phyloP scores from a whole-genome alignment of 306 rosid species.

The Quercus aquifolioides region DNA sequence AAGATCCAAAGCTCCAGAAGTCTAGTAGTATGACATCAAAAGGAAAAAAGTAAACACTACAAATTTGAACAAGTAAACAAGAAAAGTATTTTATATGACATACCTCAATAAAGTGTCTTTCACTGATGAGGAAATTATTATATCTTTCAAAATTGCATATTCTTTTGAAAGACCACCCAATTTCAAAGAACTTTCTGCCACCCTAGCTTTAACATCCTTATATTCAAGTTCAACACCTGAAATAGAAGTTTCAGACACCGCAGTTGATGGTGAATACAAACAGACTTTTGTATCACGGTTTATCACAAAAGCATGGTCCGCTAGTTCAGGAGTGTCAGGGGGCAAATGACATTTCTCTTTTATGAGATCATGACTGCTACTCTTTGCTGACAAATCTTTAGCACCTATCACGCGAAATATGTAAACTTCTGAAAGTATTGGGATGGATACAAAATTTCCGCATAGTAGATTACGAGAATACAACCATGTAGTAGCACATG shows the following conservation, averaged over 20 bases:
- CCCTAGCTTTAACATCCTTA: conserved; percentile 32
- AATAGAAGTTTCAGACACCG: conserved; percentile 30
- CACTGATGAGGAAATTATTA: conserved; percentile 52
- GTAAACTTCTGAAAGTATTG: conserved; percentile 55
- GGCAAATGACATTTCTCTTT: conserved; percentile 24
- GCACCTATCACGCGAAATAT: conserved; percentile 56
- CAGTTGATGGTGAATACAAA: conserved; percentile 49
- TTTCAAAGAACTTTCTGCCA: conserved; percentile 25
- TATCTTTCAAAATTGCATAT: conserved; percentile 60
- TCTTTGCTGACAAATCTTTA: conserved; percentile 25
- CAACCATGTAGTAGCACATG: conserved; percentile 47
- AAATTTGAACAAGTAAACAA: conserved; percentile 1
- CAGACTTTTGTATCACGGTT: conserved; percentile 51
- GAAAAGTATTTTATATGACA: conserved; percentile 13
- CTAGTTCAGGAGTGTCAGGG: conserved; percentile 30
- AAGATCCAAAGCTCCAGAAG: not conserved
- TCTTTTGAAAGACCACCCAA: conserved; percentile 88
- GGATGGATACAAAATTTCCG: conserved; percentile 67
- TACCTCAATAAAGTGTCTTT: conserved; percentile 66
- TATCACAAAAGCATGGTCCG: conserved; percentile 45
- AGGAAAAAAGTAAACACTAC: not conserved
- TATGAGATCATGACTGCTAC: conserved; percentile 26
- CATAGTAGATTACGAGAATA: conserved; percentile 55
- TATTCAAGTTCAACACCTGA: conserved; percentile 29
- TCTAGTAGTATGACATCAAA: not conserved